Percentiles rank a stretch among this genome's conserved stretches.
Evolutionary conservation across 169 alveolate species (phyloP).

Genomic region (Plasmodium chabaudi): DNA sequence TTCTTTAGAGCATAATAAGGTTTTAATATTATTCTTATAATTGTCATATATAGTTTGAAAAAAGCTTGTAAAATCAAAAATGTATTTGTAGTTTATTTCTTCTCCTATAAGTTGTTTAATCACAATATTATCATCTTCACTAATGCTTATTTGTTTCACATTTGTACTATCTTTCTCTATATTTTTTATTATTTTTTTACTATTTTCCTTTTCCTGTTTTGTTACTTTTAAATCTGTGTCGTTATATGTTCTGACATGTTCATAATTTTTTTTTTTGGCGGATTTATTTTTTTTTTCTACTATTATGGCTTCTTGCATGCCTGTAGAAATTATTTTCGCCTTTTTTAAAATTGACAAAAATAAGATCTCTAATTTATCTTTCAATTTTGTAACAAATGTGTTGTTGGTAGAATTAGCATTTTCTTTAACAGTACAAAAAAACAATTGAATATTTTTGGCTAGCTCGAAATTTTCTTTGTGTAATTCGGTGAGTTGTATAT

Average conservation of each 20-base stretch:
- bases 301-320: too few relatives aligned
- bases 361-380: not conserved
- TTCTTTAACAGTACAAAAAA: slow-evolving; percentile 3
- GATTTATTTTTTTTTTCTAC: too few relatives aligned
- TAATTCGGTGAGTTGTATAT: slow-evolving; percentile 6
- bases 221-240: not conserved
- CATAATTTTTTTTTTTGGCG: not conserved
- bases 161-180: not conserved
- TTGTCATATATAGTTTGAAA: slow-evolving; percentile 3
- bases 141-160: not conserved
- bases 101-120: slow-evolving; percentile 14
- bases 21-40: slow-evolving; percentile 33
- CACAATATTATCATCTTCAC: slow-evolving; percentile 30
- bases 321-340: slow-evolving; percentile 26
- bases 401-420: slow-evolving; percentile 1
- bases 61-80: slow-evolving; percentile 2
- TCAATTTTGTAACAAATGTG: not conserved
- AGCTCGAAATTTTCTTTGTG: not conserved
- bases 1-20: not conserved
- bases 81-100: slow-evolving; percentile 9
- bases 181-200: slow-evolving; percentile 1
- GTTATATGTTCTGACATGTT: not conserved
- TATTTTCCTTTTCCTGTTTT: not conserved
- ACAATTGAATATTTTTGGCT: too few relatives aligned
- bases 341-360: slow-evolving; percentile 29